Evolutionary conservation across 108 stramenopile species (phyloP), one percentile per base, ranked within the genome.

Genomic region (Cyclostephanos tholiformis): DNA sequence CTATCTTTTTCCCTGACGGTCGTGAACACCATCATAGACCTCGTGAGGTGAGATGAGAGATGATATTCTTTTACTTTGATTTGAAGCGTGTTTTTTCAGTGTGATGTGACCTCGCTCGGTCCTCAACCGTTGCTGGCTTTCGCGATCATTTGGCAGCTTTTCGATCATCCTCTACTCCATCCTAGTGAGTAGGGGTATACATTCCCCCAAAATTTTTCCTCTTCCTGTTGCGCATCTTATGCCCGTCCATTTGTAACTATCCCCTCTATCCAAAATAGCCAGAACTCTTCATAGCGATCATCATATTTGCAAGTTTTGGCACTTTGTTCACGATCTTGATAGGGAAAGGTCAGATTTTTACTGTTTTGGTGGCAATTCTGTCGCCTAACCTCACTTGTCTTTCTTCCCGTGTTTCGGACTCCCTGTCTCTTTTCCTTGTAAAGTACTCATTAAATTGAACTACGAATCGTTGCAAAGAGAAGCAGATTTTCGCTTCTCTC

Each of bases 401-500:
- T 16, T 32, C 32, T 32, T 32, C 32, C 32, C 32, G 4, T 32
- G 32, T 32, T 32, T 32, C 4, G 32, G 2, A 4, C 0, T 16
- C 44, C 13, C 14, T 14, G 16, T 46, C 16, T 46, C 16, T 17
- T 46, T 46, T 17, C 14, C 44, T 16, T 16, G 44, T 46, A 14
- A 46, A 46, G 58, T 49, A 10, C 63, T 93, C 12, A 84, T 90
- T 27, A 63, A 67, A 9, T 80, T 91, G 14, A 91, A 93, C 72
- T 89, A 83, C 51, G 80, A 85, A 32, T 72, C 86, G 57, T 75
- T 91, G 49, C 75, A 72, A 46, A 71, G 56, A 26, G 88, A 90
- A 65, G 90, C 90, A 4, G 84, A 93, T 53, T 90, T 93, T 61
- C 78, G 92, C 14, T 92, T 89, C 72, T 55, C 82, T 1, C 74